Percentiles rank a stretch among this genome's conserved stretches.
Evolutionary conservation across 164 flowering plant species (phyloP).

Genomic region (Vitis rotundifolia): DNA sequence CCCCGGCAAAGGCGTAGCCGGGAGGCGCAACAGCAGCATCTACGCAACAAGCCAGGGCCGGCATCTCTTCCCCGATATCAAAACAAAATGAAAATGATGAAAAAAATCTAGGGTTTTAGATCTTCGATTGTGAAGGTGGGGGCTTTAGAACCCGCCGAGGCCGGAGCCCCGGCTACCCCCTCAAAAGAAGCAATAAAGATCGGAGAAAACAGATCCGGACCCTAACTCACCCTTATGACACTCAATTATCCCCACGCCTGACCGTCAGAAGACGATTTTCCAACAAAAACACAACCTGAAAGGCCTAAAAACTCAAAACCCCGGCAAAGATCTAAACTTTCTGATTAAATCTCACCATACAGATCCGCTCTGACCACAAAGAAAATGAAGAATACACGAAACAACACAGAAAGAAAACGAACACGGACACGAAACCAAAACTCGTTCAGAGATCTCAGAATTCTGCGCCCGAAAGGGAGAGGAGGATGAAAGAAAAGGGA

Average conservation of each 20-base stretch:
- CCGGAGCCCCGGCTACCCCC: constrained; percentile 99
- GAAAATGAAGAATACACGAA: background rate
- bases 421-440: constrained; percentile 11
- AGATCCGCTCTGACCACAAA: background rate
- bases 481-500: background rate
- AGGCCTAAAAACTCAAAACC: background rate
- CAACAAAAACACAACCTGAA: background rate
- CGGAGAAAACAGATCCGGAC: constrained; percentile 28
- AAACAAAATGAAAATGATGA: constrained; percentile 12
- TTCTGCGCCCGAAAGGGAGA: background rate
- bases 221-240: constrained; percentile 37
- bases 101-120: constrained; percentile 14
- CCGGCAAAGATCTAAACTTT: constrained; percentile 5
- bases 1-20: constrained; percentile 64
- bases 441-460: background rate
- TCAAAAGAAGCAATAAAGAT: constrained; percentile 75
- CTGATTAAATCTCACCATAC: constrained; percentile 5
- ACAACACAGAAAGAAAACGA: background rate
- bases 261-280: constrained; percentile 51
- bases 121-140: constrained; percentile 61
- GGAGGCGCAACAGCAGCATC: constrained; percentile 66
- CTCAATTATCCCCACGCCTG: constrained; percentile 55
- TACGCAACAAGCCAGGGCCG: constrained; percentile 79
- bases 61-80: constrained; percentile 66
- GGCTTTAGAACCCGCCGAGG: constrained; percentile 99